Percentiles rank a stretch among this genome's conserved stretches.
phyloP scores from a whole-genome alignment of 192 early-diverging fungal genomes.

The Linnemannia schmuckeri region DNA sequence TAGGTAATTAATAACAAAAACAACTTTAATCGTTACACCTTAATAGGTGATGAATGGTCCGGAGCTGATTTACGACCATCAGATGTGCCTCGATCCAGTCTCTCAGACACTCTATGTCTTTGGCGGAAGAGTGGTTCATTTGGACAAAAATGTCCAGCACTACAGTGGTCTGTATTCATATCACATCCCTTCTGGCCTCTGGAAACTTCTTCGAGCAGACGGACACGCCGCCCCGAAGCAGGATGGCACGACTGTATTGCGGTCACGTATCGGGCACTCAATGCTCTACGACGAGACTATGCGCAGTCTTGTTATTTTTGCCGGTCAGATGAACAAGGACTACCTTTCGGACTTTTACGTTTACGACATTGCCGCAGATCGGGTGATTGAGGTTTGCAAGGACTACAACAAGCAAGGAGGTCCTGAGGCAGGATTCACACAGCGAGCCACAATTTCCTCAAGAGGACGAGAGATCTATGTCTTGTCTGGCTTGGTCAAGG shows the following conservation, averaged over 20 bases:
- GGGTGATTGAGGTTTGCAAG: conserved; percentile 81
- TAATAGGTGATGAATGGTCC: conserved; percentile 84
- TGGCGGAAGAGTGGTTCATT: conserved; percentile 83
- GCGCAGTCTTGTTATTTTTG: conserved; percentile 88
- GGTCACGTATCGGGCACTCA: conserved; percentile 90
- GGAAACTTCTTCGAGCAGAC: conserved; percentile 83
- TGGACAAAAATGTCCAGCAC: conserved; percentile 74
- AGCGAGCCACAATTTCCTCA: conserved; percentile 85
- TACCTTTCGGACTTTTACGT: conserved; percentile 86
- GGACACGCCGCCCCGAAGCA: conserved; percentile 61
- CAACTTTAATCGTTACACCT: not conserved
- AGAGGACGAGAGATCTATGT: conserved; percentile 89
- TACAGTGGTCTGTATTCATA: conserved; percentile 94
- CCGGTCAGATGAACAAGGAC: conserved; percentile 89
- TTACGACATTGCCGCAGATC: conserved; percentile 86
- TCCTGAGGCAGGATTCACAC: conserved; percentile 86
- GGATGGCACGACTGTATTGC: conserved; percentile 65
- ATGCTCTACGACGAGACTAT: conserved; percentile 85
- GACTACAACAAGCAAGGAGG: conserved; percentile 82
- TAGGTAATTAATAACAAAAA: not conserved
- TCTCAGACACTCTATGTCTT: conserved; percentile 87
- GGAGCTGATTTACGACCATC: conserved; percentile 90
- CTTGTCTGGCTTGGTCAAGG: conserved; percentile 77
- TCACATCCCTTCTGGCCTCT: conserved; percentile 72
- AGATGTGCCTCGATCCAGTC: conserved; percentile 89